phyloP scores from a whole-genome alignment of 768 basidiomycete genomes.

The Lactifluus subvellereus region DNA sequence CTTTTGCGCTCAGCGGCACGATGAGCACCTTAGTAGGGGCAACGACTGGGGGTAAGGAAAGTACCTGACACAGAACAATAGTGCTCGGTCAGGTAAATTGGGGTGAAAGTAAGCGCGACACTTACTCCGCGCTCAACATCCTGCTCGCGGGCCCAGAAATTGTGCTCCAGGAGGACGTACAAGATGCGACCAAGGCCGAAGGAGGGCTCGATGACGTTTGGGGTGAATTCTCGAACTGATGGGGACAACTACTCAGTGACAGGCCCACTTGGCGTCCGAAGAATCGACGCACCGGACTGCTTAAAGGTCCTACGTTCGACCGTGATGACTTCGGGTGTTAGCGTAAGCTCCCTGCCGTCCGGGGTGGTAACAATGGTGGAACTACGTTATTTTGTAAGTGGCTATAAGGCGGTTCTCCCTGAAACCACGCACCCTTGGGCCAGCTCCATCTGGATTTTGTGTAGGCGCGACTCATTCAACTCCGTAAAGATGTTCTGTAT shows the following conservation, averaged over 20 bases:
- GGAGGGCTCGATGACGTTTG: conserved; percentile 98
- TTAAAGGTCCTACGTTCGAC: conserved; percentile 84
- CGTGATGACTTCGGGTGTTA: conserved; percentile 68
- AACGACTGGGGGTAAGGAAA: conserved; percentile 83
- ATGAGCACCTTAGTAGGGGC: conserved; percentile 97
- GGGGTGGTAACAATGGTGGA: conserved; percentile 46
- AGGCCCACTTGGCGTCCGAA: conserved; percentile 4
- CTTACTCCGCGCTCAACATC: conserved; percentile 85
- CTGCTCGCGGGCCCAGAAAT: conserved; percentile 90
- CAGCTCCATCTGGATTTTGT: conserved; percentile 64
- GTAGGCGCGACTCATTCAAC: conserved; percentile 61
- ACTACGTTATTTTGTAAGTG: conserved; percentile 36
- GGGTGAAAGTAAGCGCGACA: conserved; percentile 20
- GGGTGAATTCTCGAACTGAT: conserved; percentile 88
- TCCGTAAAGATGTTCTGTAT: conserved; percentile 60
- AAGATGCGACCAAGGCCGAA: conserved; percentile 96
- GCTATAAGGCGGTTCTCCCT: conserved; percentile 9
- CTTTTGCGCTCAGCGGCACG: conserved; percentile 83
- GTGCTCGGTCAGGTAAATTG: conserved; percentile 13
- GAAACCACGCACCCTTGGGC: conserved; percentile 55
- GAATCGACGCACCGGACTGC: conserved; percentile 59
- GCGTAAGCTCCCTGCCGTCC: conserved; percentile 60
- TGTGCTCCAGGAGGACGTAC: conserved; percentile 91
- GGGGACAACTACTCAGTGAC: conserved; percentile 25
- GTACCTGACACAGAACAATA: conserved; percentile 47